Percentiles rank a stretch among this genome's conserved stretches.
phyloP scores from a whole-genome alignment of 768 basidiomycete species.

The Russula compacta region DNA sequence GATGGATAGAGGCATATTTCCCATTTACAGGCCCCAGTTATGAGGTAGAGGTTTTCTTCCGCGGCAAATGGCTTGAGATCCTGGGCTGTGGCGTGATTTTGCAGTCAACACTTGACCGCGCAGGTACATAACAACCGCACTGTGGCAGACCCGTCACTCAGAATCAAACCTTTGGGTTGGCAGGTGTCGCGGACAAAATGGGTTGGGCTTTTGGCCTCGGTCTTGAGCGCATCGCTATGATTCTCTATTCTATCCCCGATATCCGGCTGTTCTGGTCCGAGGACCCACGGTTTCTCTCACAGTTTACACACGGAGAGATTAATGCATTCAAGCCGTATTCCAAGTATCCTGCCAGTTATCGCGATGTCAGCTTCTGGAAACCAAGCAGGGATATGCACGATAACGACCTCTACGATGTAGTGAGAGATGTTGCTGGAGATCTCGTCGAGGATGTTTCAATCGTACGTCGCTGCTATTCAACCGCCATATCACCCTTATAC shows the following conservation, averaged over 20 bases:
- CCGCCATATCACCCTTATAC: neutral
- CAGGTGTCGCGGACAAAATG: constrained; percentile 73
- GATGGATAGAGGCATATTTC: constrained; percentile 98
- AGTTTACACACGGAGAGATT: constrained; percentile 73
- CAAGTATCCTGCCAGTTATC: constrained; percentile 86
- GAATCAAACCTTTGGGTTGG: neutral
- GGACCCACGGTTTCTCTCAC: constrained; percentile 78
- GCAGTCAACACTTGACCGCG: constrained; percentile 79
- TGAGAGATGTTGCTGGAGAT: constrained; percentile 88
- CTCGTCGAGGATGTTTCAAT: constrained; percentile 83
- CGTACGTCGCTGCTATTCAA: constrained; percentile 36
- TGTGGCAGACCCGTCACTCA: neutral
- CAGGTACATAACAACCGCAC: constrained; percentile 47
- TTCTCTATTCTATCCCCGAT: constrained; percentile 93
- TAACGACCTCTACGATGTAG: constrained; percentile 94
- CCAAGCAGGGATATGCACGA: constrained; percentile 61
- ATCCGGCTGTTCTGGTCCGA: constrained; percentile 96
- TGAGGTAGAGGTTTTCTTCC: constrained; percentile 95
- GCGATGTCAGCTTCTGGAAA: constrained; percentile 94
- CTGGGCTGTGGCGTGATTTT: constrained; percentile 88
- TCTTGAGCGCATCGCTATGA: constrained; percentile 95
- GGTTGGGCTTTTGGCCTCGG: constrained; percentile 99
- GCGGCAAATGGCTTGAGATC: constrained; percentile 95
- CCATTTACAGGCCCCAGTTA: constrained; percentile 98
- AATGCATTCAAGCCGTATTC: constrained; percentile 85